These are phyloP conservation scores for Metschnikowia kunwiensis DNA, from an alignment of 805 yeast species.

Conservation along the genomic window DNA sequence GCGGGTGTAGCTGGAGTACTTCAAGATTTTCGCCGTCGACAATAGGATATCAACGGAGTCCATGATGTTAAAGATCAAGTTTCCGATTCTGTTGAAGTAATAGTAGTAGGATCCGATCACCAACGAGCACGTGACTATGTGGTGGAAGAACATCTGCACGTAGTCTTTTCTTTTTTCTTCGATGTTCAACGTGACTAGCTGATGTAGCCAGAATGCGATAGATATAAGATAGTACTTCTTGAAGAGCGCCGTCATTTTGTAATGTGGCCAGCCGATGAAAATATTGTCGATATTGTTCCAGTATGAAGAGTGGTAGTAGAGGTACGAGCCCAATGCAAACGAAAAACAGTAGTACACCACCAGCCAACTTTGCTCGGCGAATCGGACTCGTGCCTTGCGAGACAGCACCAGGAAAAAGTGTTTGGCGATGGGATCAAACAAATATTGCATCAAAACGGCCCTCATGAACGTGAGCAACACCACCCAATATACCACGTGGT, in stretches of 20 bases:
- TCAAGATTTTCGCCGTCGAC: slow-evolving; percentile 70
- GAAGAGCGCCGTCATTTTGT: slow-evolving; percentile 46
- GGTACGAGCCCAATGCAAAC: slow-evolving; percentile 53
- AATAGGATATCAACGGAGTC: slow-evolving; percentile 76
- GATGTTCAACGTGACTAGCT: slow-evolving; percentile 68
- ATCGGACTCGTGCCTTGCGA: slow-evolving; percentile 57
- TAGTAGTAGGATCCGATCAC: slow-evolving; percentile 69
- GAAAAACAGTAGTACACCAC: slow-evolving; percentile 55
- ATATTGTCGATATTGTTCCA: slow-evolving; percentile 54
- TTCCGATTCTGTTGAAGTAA: slow-evolving; percentile 75
- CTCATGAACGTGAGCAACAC: slow-evolving; percentile 57
- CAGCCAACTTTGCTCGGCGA: slow-evolving; percentile 87
- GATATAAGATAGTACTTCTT: slow-evolving; percentile 72
- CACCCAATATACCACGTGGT: slow-evolving; percentile 52
- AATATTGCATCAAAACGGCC: slow-evolving; percentile 54
- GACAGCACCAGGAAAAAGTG: slow-evolving; percentile 40
- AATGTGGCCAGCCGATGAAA: slow-evolving; percentile 74
- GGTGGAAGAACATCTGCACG: slow-evolving; percentile 84
- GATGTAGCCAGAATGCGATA: slow-evolving; percentile 79
- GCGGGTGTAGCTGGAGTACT: slow-evolving; percentile 59
- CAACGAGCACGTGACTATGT: slow-evolving; percentile 70
- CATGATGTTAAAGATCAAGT: slow-evolving; percentile 73
- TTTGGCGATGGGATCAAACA: slow-evolving; percentile 57
- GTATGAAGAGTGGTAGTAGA: slow-evolving; percentile 59
- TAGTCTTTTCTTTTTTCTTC: slow-evolving; percentile 83